Evolutionary conservation across 495 filamentous ascomycete species (phyloP).

Genomic region (Trichocladium uniseriatum): DNA sequence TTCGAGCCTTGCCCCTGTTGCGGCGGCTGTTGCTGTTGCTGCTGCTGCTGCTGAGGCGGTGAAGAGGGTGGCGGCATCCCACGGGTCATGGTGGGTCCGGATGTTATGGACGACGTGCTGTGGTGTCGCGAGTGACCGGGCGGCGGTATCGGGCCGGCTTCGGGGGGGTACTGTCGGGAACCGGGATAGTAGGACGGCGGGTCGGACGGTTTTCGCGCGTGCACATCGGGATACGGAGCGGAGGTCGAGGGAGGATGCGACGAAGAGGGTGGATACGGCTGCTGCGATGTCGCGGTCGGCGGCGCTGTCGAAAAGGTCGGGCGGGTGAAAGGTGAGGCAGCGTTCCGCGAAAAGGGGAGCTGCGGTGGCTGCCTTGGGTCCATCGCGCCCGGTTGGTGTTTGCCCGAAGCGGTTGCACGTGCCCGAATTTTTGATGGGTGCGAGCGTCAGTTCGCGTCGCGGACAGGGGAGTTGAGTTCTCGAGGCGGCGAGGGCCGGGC

Average conservation of each 20-base stretch:
- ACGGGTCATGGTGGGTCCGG: slow-evolving; percentile 36
- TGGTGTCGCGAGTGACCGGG: slow-evolving; percentile 43
- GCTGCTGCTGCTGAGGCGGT: slow-evolving; percentile 37
- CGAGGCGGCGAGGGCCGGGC: no score
- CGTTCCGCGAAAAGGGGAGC: slow-evolving; percentile 32
- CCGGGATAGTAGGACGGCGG: slow-evolving; percentile 34
- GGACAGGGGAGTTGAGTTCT: no score
- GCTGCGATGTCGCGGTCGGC: slow-evolving; percentile 18
- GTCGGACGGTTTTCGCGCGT: slow-evolving; percentile 43
- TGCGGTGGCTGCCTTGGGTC: slow-evolving; percentile 37
- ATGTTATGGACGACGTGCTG: slow-evolving; percentile 43
- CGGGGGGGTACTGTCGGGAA: slow-evolving; percentile 38
- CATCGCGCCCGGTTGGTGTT: slow-evolving; percentile 18
- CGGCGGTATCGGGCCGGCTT: slow-evolving; percentile 36
- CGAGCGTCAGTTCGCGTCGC: no score
- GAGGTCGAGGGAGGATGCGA: slow-evolving; percentile 18
- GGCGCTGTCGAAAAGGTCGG: slow-evolving; percentile 26
- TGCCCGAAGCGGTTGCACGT: slow-evolving; percentile 8
- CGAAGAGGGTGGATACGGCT: slow-evolving; percentile 20
- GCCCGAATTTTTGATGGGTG: background rate
- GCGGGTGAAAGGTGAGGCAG: slow-evolving; percentile 28
- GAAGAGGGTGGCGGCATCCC: slow-evolving; percentile 45
- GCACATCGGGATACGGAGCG: slow-evolving; percentile 37
- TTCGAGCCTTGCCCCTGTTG: slow-evolving; percentile 29
- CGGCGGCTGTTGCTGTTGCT: slow-evolving; percentile 31